phyloP scores from a whole-genome alignment of 208 protist genomes.

The Trypanosoma caninum region DNA sequence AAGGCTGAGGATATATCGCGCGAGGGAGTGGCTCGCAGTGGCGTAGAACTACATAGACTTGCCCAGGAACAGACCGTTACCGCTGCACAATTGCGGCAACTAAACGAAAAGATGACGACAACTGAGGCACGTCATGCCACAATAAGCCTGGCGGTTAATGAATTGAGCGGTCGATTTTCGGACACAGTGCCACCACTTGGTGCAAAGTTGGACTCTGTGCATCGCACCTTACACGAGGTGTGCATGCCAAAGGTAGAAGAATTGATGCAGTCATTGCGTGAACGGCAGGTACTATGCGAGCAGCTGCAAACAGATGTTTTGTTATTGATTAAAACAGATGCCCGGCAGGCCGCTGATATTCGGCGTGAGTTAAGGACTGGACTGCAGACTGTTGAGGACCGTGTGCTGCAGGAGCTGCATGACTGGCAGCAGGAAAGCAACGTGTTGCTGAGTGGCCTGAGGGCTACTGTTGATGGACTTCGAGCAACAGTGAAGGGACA shows the following conservation, averaged over 20 bases:
- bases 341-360: conserved; percentile 11
- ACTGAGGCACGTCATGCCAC: conserved; percentile 27
- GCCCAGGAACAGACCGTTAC: conserved; percentile 3
- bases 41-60: conserved; percentile 18
- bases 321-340: not conserved
- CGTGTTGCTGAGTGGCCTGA: not conserved
- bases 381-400: conserved; percentile 13
- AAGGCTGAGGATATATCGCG: conserved; percentile 11
- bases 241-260: conserved; percentile 13
- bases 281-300: conserved; percentile 19
- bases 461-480: not conserved
- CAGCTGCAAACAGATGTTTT: conserved; percentile 19
- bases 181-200: conserved; percentile 10
- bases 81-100: conserved; percentile 2
- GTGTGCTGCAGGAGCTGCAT: conserved; percentile 3
- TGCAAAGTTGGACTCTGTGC: conserved; percentile 23
- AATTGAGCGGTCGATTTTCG: conserved; percentile 19
- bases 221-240: conserved; percentile 13
- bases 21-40: conserved; percentile 7
- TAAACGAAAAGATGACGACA: not conserved
- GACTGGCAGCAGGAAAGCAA: conserved; percentile 10
- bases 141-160: conserved; percentile 12
- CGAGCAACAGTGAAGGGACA: conserved; percentile 1
- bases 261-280: not conserved
- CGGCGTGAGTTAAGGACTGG: conserved; percentile 5